Evolutionary conservation across 495 filamentous ascomycete genomes (phyloP), one percentile per base, ranked within the genome.

Genomic region (Schizothecium vesticola): DNA sequence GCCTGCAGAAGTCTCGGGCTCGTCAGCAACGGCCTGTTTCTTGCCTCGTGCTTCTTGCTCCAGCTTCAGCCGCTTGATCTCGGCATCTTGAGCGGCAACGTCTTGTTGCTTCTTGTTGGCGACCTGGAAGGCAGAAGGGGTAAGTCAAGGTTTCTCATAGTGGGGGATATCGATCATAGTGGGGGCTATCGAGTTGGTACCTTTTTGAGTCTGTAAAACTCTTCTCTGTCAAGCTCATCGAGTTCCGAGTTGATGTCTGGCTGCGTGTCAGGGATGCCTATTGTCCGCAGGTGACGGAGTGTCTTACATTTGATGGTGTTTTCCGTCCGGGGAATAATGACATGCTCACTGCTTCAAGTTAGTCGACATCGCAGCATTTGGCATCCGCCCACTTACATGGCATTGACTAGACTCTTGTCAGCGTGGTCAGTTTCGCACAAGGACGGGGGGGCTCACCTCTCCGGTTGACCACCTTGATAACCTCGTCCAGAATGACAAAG

Each of bases 161-260:
- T 26, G 0, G 0, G 0, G 13, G 13, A 0, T n/a, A 2, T 11
- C 9, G 10, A 13, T 12, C 22, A 55, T 24, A 55, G 11, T 26
- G 0, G 0, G 0, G 13, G 13, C 1, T n/a, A 2, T 11, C 9
- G 10, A 13, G 28, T n/a, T 5, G 9, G n/a, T 29, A 69, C 73
- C 84, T 99, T 99, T 84, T 98, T 99, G 73, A 99, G 82, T 63
- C 95, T 88, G 79, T 96, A 99, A 80, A 99, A 99, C 74, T 99
- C 95, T 78, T 99, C 95, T 81, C 95, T 86, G 82, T 99, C 95
- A 56, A 99, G 83, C 82, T 99, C 95, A 76, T 99, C 95, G 19
- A 99, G 89, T 76, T 99, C 95, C 11, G 93, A 96, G 81, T 97
- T 99, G 86, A 99, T 99, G 76, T 99, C 90, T 92, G 55, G 22